phyloP scores from a whole-genome alignment of 805 yeast genomes.

The Pichia pseudocactophila region DNA sequence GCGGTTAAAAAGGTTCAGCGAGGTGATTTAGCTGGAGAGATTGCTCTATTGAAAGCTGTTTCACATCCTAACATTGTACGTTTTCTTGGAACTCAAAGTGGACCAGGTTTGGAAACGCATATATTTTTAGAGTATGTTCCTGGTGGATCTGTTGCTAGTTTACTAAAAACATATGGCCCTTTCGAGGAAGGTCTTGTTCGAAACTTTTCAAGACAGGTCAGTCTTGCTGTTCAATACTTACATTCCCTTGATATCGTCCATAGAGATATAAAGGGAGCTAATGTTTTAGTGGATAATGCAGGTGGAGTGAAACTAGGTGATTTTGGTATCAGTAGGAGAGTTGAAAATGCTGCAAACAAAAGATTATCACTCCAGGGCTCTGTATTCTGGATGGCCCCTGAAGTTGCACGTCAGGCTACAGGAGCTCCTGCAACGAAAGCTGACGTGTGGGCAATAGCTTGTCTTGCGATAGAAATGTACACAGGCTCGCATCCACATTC shows the following conservation, averaged over 20 bases:
- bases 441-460: slow-evolving; percentile 96
- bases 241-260: slow-evolving; percentile 53
- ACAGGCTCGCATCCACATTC: slow-evolving; percentile 97
- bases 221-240: slow-evolving; percentile 46
- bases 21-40: slow-evolving; percentile 64
- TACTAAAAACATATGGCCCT: slow-evolving; percentile 51
- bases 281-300: slow-evolving; percentile 47
- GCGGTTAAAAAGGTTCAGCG: slow-evolving; percentile 83
- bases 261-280: slow-evolving; percentile 59
- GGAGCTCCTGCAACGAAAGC: slow-evolving; percentile 79
- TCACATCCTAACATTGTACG: slow-evolving; percentile 91
- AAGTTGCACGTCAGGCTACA: slow-evolving; percentile 83
- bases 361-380: slow-evolving; percentile 90
- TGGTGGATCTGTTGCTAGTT: slow-evolving; percentile 41
- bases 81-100: slow-evolving; percentile 81
- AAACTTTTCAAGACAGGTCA: slow-evolving; percentile 45
- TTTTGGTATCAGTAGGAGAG: slow-evolving; percentile 40
- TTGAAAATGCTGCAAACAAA: slow-evolving; percentile 30
- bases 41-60: slow-evolving; percentile 63
- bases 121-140: slow-evolving; percentile 56
- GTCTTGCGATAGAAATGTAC: slow-evolving; percentile 88
- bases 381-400: slow-evolving; percentile 99
- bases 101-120: slow-evolving; percentile 51
- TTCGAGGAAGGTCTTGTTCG: slow-evolving; percentile 52
- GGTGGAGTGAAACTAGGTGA: slow-evolving; percentile 59